These are phyloP conservation scores for Cochlearia excelsa DNA, from an alignment of 345 rosid species.

Conservation along the genomic window DNA sequence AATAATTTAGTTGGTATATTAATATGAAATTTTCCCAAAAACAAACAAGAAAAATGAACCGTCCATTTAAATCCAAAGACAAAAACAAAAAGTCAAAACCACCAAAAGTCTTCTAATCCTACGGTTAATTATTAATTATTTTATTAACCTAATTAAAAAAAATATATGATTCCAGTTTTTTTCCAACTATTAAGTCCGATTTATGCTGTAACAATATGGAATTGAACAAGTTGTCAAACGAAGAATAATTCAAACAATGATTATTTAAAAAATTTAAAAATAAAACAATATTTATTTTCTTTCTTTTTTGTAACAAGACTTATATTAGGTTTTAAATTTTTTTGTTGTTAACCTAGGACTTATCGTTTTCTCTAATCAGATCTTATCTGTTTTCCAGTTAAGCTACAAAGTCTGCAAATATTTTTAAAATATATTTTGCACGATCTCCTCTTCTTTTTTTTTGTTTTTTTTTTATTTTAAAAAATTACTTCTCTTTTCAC, in stretches of 20 bases:
- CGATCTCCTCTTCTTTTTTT: conserved; percentile 18
- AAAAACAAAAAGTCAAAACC: no score
- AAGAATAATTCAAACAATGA: conserved; percentile 1
- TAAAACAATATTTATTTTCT: neutral
- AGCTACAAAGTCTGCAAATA: conserved; percentile 12
- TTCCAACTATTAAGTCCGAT: conserved; percentile 13
- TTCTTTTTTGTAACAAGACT: no score
- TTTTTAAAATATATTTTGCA: neutral
- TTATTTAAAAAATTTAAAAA: no score
- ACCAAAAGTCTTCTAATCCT: neutral
- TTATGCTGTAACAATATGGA: conserved; percentile 29
- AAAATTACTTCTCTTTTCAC: neutral
- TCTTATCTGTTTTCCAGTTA: conserved; percentile 30
- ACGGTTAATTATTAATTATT: neutral
- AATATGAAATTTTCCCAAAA: no score
- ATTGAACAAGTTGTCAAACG: conserved; percentile 18
- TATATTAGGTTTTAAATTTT: no score
- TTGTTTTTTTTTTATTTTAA: neutral
- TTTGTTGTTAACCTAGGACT: conserved; percentile 24
- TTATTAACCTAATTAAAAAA: no score
- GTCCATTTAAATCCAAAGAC: no score
- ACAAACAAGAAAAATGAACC: no score
- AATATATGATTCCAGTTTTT: no score
- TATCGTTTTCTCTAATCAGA: conserved; percentile 5
- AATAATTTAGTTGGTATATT: no score